Base-by-base conservation (phyloP, 2,329 filamentous ascomycete genomes). In the Nigrospora oryzae region DNA sequence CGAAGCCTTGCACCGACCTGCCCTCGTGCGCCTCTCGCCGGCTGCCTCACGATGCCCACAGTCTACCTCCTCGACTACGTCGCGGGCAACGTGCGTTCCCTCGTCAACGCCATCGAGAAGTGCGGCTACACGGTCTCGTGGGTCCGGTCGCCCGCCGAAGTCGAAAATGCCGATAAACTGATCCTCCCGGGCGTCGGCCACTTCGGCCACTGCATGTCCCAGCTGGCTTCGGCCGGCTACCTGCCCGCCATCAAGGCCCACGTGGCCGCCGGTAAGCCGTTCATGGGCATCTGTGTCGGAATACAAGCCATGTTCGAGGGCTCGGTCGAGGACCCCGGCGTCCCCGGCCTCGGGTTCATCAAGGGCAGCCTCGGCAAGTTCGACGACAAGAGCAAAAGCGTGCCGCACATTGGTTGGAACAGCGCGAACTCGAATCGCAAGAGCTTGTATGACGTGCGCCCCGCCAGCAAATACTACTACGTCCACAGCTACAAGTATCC, bases 321-420 rank as follows among this genome's bases (percentile, higher is more conserved):
- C 10, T 97, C 93, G 0, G 79, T 81, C 36, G 93, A 98, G 63
- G 83, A 88, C 52, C 70, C 81, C 1, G 65, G 72, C 15, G 81
- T 88, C 13, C 67, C 81, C 3, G 93, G 93, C 1, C 70, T 98
- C 40, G 85, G 84, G 5, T 38, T 95, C 28, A 81, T 97, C 49
- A 81, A 83, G 38, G 79, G 77, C 35, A 70, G 68, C 11, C 76
- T 98, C 51, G 74, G 79, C 59, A 83, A 83, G 49, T 98, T 98
- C 68, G 71, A 88, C 60, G 81, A 87, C 61, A 63, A 66, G 31
- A 70, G 78, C 56, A 97, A 97, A 69, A 83, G 89, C 34, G 94
- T 98, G n/a, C 93, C 93, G 35, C 94, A 98, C 68, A 98, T 98
- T 63, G 93, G 93, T 45, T 98, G 93, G 93, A 98, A 98, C 67